Conservation (phyloP, 352 stramenopile species). For the Blastocystis sp. region DNA sequence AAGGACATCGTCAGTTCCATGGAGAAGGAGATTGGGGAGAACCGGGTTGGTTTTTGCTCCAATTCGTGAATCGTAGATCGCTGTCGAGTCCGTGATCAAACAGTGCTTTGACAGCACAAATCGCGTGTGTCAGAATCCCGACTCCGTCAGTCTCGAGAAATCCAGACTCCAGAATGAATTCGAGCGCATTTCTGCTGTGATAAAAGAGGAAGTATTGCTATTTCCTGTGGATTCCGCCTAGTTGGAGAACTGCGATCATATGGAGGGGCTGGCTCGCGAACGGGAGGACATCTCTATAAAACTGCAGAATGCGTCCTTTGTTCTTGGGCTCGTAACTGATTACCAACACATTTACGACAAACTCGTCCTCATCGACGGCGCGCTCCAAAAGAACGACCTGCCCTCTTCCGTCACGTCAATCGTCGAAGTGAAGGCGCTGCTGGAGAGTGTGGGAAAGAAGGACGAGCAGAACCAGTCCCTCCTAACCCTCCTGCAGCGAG, state of each 20-base stretch:
- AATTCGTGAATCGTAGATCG: not conserved
- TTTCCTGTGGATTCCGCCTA: not conserved
- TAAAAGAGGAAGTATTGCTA: constrained; percentile 7
- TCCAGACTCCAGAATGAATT: constrained; percentile 47
- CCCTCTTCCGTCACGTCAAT: not conserved
- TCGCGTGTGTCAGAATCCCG: constrained; percentile 59
- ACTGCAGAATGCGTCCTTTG: not conserved
- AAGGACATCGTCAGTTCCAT: constrained; percentile 47
- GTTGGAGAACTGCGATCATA: constrained; percentile 2
- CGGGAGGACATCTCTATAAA: constrained; percentile 2
- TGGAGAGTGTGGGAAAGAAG: not conserved
- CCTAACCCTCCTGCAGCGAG: not conserved
- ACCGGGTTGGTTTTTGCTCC: not conserved
- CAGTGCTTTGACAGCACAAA: constrained; percentile 45
- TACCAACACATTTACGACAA: constrained; percentile 48
- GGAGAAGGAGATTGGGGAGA: constrained; percentile 51
- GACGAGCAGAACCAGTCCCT: not conserved
- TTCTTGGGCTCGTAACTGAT: constrained; percentile 8
- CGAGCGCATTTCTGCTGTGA: constrained; percentile 9
- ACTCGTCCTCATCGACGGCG: constrained; percentile 2
- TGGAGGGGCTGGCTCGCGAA: not conserved
- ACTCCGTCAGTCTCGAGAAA: constrained; percentile 45
- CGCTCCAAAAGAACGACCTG: constrained; percentile 5
- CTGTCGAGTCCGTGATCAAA: constrained; percentile 42
- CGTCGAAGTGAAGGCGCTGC: not conserved